Base-by-base conservation (phyloP, 164 flowering plant genomes). In the Macadamia integrifolia region DNA sequence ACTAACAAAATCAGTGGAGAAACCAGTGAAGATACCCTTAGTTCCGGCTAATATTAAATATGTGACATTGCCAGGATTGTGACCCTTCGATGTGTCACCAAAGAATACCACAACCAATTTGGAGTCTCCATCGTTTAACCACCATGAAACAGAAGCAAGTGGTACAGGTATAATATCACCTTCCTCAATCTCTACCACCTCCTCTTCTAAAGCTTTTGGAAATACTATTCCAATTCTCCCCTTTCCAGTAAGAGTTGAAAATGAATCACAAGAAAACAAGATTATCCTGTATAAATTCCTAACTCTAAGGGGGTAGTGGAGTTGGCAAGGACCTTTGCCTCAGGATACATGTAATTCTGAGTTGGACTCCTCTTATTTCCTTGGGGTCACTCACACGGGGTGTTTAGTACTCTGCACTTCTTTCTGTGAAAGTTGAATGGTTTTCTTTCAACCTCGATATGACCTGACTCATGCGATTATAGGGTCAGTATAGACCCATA, bases 161-260 rank as follows among this genome's bases (percentile, higher is more conserved):
- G 86, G 89, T n/a, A 90, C 75, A 29, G 90, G 86, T n/a, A 88
- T 69, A 13, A 84, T 81, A 71, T 90, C 92, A 11, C 95, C 95
- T 73, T 80, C 79, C 82, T 86, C 85, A 23, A 89, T 75, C 9
- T 77, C 66, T 8, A 87, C 42, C 13, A 87, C 85, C 72, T 82
- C 84, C 72, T 90, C 96, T 58, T 86, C 85, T 17, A 42, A 23
- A 9, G 68, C 31, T 46, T 84, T 85, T n/a, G 90, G 88, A 0
- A 79, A 83, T 6, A 88, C 83, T 35, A 88, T 77, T 15, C 96
- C 96, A 62, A 79, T 90, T 1, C 72, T 75, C 15, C 90, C 93
- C 62, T 13, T 58, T 13, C 78, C 78, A 71, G 60, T 1, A 10
- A 60, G 14, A 6, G 32, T 61, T 23, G 23, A 23, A 23, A 23